Evolutionary conservation across 2,329 filamentous ascomycete genomes (phyloP).

Genomic region (Trichophyton verrucosum): DNA sequence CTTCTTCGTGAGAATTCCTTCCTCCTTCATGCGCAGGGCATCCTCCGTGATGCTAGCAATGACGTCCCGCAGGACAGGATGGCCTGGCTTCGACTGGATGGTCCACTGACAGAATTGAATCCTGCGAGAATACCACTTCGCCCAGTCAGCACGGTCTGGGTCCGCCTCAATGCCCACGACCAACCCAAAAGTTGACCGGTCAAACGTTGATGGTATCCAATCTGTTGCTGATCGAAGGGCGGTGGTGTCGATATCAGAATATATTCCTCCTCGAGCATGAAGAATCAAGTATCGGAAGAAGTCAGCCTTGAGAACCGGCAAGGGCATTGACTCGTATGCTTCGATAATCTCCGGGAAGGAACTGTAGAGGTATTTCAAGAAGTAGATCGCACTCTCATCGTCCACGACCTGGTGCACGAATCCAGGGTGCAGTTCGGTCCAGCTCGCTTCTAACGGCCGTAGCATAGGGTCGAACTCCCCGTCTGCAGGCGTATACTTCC

Average conservation of each 20-base stretch:
- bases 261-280: constrained; percentile 67
- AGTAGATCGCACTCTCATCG: constrained; percentile 69
- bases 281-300: constrained; percentile 66
- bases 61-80: constrained; percentile 79
- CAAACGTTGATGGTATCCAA: constrained; percentile 72
- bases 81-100: constrained; percentile 87
- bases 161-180: constrained; percentile 95
- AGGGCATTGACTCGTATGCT: constrained; percentile 59
- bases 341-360: constrained; percentile 66
- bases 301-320: constrained; percentile 66
- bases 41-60: constrained; percentile 76
- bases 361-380: constrained; percentile 78
- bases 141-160: constrained; percentile 84
- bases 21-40: constrained; percentile 59
- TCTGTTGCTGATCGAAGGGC: constrained; percentile 71
- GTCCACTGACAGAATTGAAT: constrained; percentile 99
- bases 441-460: constrained; percentile 74
- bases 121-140: constrained; percentile 85
- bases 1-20: constrained; percentile 49
- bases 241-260: constrained; percentile 83
- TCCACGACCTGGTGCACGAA: constrained; percentile 96
- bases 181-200: constrained; percentile 65
- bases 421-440: constrained; percentile 73
- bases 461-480: constrained; percentile 62
- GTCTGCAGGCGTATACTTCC: constrained; percentile 75